These are phyloP conservation scores for Xerocomus spinulosus DNA, from an alignment of 768 basidiomycete genomes.

Conservation along the genomic window DNA sequence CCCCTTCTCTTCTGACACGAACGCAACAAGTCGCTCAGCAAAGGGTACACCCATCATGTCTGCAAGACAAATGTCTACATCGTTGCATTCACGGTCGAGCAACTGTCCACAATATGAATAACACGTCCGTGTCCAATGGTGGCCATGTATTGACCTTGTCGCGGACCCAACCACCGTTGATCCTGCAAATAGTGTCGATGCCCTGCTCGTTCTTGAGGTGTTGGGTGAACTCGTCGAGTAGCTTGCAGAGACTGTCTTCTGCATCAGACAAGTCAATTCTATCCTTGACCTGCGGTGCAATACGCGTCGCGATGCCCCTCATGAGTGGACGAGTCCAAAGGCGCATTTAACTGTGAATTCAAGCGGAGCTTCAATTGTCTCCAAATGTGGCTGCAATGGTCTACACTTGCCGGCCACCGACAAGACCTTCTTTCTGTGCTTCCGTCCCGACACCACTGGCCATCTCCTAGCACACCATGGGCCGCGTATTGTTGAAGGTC, in stretches of 20 bases:
- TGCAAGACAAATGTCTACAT: slow-evolving; percentile 89
- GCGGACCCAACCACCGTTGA: slow-evolving; percentile 98
- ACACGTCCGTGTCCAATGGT: slow-evolving; percentile 2
- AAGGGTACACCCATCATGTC: slow-evolving; percentile 89
- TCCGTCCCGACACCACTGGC: slow-evolving; percentile 5
- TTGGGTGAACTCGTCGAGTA: slow-evolving; percentile 76
- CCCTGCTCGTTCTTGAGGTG: slow-evolving; percentile 49
- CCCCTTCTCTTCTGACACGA: slow-evolving; percentile 33
- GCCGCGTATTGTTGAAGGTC: slow-evolving; percentile 85
- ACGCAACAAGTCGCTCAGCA: slow-evolving; percentile 71
- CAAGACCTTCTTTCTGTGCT: slow-evolving; percentile 1
- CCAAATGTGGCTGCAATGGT: slow-evolving; percentile 13
- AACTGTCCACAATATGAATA: slow-evolving; percentile 46
- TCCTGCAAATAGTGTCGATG: slow-evolving; percentile 67
- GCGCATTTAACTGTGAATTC: slow-evolving; percentile 5
- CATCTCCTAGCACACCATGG: slow-evolving; percentile 45
- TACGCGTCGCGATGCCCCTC: slow-evolving; percentile 31
- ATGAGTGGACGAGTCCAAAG: background rate
- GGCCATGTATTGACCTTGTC: slow-evolving; percentile 71
- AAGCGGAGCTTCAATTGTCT: slow-evolving; percentile 23
- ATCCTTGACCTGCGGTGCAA: slow-evolving; percentile 29
- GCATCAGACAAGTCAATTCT: slow-evolving; percentile 56
- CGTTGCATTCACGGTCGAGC: slow-evolving; percentile 75
- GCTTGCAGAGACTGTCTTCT: slow-evolving; percentile 65
- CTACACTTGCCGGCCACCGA: slow-evolving; percentile 18